These are phyloP conservation scores for Betula pendula DNA, from an alignment of 306 rosid species.

Conservation along the genomic window DNA sequence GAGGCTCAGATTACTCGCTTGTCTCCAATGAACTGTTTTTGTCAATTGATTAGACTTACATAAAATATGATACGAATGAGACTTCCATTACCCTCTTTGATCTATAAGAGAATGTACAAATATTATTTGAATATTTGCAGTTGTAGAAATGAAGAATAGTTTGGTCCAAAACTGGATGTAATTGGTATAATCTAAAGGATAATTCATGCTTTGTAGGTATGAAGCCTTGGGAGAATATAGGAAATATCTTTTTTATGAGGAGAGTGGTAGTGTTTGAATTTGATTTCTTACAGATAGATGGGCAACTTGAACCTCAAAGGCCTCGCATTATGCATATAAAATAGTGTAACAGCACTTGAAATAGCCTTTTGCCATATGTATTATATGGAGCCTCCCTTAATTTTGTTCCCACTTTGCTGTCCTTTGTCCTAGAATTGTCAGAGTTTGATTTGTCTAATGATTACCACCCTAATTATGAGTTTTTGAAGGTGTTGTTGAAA, in stretches of 20 bases:
- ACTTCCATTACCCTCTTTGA: too few relatives aligned
- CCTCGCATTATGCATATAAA: not conserved
- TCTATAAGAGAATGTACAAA: too few relatives aligned
- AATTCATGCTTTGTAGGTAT: not conserved
- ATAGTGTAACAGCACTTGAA: not conserved
- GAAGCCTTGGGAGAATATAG: not conserved
- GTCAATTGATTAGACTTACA: not conserved
- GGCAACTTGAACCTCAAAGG: not conserved
- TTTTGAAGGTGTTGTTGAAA: constrained; percentile 8
- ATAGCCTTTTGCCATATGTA: not conserved
- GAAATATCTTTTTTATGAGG: not conserved
- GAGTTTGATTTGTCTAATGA: not conserved
- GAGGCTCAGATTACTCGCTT: not conserved
- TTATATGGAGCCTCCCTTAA: not conserved
- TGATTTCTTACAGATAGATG: not conserved
- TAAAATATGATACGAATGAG: too few relatives aligned
- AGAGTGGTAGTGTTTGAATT: not conserved
- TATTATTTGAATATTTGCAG: too few relatives aligned
- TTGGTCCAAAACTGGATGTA: not conserved
- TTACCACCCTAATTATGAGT: not conserved
- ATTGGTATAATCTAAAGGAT: not conserved
- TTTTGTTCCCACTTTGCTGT: constrained; percentile 8
- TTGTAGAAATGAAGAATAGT: not conserved
- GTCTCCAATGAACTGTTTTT: not conserved
- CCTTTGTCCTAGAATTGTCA: constrained; percentile 11